Evolutionary conservation across 805 yeast genomes (phyloP).

Genomic region (Schwanniomyces occidentalis): DNA sequence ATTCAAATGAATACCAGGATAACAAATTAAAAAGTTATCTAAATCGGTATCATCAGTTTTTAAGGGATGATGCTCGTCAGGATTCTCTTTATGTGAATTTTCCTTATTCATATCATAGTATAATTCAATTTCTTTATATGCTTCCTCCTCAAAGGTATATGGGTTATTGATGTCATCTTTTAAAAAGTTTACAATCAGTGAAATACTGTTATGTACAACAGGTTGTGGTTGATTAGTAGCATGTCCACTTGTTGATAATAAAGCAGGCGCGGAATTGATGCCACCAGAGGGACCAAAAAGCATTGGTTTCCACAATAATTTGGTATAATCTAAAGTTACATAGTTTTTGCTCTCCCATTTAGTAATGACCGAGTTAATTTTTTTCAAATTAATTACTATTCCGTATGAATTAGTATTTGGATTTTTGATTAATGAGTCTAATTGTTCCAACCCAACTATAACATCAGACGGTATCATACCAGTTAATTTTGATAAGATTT

Average conservation of each 20-base stretch:
- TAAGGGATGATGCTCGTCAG: background rate
- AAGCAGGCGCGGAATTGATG: slow-evolving; percentile 60
- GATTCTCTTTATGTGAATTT: background rate
- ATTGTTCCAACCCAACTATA: slow-evolving; percentile 78
- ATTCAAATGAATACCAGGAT: slow-evolving; percentile 30
- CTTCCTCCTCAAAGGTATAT: slow-evolving; percentile 57
- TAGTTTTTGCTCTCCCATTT: slow-evolving; percentile 59
- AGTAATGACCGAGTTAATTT: slow-evolving; percentile 41
- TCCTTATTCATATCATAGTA: slow-evolving; percentile 14
- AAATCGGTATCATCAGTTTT: slow-evolving; percentile 10
- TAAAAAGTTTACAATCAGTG: slow-evolving; percentile 58
- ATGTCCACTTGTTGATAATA: slow-evolving; percentile 16
- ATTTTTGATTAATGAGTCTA: slow-evolving; percentile 58
- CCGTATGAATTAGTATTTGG: slow-evolving; percentile 49
- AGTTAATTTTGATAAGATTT: slow-evolving; percentile 63
- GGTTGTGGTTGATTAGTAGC: slow-evolving; percentile 6
- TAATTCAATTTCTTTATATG: slow-evolving; percentile 46
- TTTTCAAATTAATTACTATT: slow-evolving; percentile 48
- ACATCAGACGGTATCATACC: slow-evolving; percentile 91
- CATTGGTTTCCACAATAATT: slow-evolving; percentile 77
- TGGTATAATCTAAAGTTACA: slow-evolving; percentile 49
- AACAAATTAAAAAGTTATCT: slow-evolving; percentile 30
- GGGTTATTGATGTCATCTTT: slow-evolving; percentile 70
- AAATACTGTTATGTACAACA: slow-evolving; percentile 47
- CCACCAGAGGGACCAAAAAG: slow-evolving; percentile 88